Percentiles rank a stretch among this genome's conserved stretches.
Evolutionary conservation across 1,139 yeast genomes (phyloP).

Genomic region (Nakaseomyces kungkrabaensis): DNA sequence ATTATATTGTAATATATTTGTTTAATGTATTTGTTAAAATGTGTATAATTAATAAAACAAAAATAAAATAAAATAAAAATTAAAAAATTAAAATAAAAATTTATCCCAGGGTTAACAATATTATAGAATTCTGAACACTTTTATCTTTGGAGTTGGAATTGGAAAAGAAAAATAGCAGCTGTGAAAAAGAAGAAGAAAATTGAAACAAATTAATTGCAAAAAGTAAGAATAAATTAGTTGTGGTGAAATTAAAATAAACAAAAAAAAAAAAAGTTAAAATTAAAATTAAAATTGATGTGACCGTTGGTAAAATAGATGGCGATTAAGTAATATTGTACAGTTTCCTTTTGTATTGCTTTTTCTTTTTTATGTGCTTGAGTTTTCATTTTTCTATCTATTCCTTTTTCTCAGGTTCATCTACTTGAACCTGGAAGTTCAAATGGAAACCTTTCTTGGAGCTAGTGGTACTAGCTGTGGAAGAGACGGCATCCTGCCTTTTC

Average conservation of each 20-base stretch:
- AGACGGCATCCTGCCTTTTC: conserved; percentile 6
- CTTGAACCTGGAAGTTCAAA: conserved; percentile 12
- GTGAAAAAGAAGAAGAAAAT: neutral
- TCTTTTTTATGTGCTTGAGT: neutral
- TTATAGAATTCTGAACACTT: neutral
- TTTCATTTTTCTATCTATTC: conserved; percentile 28
- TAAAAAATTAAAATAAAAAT: no score
- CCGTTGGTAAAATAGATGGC: no score
- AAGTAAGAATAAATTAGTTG: neutral
- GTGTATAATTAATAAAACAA: no score
- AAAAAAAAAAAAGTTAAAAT: neutral
- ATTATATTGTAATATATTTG: no score
- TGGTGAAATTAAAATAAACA: neutral
- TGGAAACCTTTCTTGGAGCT: conserved; percentile 12
- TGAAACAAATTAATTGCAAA: neutral
- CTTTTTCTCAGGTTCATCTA: conserved; percentile 1
- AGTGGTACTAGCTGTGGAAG: conserved; percentile 7
- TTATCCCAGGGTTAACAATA: no score
- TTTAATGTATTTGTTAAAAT: no score
- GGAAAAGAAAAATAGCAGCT: neutral
- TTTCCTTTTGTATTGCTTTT: no score
- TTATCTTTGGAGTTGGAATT: neutral
- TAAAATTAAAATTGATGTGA: no score
- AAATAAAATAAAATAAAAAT: no score
- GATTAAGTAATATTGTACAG: no score